Evolutionary conservation across 306 rosid species (phyloP).

Genomic region (Cucurbita ficifolia): DNA sequence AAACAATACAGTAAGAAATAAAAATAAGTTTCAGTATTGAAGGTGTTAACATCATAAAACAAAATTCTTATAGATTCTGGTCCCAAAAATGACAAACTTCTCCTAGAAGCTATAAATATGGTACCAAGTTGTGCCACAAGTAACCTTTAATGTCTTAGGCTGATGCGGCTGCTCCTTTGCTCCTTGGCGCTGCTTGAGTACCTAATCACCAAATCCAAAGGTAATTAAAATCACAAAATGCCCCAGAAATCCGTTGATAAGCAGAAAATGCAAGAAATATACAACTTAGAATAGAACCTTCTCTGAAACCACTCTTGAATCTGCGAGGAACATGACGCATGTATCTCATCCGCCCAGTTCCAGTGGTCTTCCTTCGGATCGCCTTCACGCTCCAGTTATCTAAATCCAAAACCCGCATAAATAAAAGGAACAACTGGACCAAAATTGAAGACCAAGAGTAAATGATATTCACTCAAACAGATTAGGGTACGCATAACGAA

Average conservation of each 20-base stretch:
- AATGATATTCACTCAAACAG: background rate
- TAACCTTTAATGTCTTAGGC: background rate
- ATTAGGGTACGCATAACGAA: background rate
- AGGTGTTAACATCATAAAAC: background rate
- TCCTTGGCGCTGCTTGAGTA: constrained; percentile 85
- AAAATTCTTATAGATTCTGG: background rate
- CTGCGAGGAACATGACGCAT: constrained; percentile 90
- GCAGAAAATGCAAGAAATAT: background rate
- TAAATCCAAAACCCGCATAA: constrained; percentile 5
- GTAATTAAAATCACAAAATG: background rate
- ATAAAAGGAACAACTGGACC: background rate
- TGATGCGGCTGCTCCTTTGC: constrained; percentile 34
- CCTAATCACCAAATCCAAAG: constrained; percentile 18
- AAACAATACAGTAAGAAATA: background rate
- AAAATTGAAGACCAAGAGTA: background rate
- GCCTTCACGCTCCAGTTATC: constrained; percentile 99
- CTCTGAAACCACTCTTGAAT: constrained; percentile 98
- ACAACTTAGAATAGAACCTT: constrained; percentile 29
- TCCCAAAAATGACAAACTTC: background rate
- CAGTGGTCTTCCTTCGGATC: constrained; percentile 94
- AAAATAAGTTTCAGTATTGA: background rate
- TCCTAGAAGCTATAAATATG: background rate
- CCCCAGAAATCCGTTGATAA: background rate
- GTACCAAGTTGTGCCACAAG: constrained; percentile 1
- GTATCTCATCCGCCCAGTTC: constrained; percentile 99